Evolutionary conservation across 768 basidiomycete genomes (phyloP).

Genomic region (Rhodotorula sphaerocarpa): DNA sequence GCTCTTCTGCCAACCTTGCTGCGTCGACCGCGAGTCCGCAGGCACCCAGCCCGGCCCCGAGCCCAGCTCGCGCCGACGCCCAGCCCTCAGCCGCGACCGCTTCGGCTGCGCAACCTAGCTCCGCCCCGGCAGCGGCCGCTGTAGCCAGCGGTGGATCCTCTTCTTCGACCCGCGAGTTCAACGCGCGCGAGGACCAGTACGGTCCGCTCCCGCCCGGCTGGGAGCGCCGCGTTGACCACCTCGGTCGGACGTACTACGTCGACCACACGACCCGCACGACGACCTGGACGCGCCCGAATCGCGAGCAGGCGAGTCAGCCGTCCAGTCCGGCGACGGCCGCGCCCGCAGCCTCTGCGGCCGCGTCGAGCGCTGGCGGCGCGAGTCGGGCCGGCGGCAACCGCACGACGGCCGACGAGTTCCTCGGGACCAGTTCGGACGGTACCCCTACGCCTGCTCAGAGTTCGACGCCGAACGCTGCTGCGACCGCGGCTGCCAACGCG

Average conservation of each 20-base stretch:
- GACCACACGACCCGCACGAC: constrained; percentile 97
- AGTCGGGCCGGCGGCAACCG: constrained; percentile 48
- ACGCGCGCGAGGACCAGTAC: constrained; percentile 87
- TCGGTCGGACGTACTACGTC: constrained; percentile 93
- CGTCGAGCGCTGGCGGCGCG: not conserved
- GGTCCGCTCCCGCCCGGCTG: constrained; percentile 84
- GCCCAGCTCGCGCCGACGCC: not conserved
- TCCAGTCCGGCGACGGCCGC: constrained; percentile 54
- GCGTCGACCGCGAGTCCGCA: not conserved
- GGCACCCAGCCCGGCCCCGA: not conserved
- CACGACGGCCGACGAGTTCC: constrained; percentile 42
- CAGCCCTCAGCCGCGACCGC: not conserved
- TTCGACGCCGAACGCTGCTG: constrained; percentile 23
- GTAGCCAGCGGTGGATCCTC: constrained; percentile 1
- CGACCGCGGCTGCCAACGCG: constrained; percentile 18
- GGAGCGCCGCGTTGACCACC: constrained; percentile 94
- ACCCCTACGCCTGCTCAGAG: constrained; percentile 46
- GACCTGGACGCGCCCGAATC: constrained; percentile 81
- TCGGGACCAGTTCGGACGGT: constrained; percentile 40
- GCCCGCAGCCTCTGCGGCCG: constrained; percentile 30
- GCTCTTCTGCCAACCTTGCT: not conserved
- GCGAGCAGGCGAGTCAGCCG: constrained; percentile 72
- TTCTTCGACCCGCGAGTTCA: constrained; percentile 59
- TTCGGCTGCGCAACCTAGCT: not conserved
- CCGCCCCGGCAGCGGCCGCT: constrained; percentile 5